Conservation (phyloP, 2,329 filamentous ascomycete genomes). For the Lachnellula subtilissima region DNA sequence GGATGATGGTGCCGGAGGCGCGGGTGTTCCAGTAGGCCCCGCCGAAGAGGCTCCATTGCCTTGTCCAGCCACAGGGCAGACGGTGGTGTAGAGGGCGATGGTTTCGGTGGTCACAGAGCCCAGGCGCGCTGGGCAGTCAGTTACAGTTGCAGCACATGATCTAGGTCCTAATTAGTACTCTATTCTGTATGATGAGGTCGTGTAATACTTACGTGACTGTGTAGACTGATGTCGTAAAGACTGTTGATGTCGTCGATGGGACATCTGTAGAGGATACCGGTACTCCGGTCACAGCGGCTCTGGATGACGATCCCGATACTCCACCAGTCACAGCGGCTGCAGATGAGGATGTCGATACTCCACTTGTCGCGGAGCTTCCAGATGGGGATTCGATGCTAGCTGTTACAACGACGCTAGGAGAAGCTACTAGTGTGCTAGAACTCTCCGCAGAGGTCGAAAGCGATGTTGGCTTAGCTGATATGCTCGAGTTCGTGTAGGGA, state of each 20-base stretch:
- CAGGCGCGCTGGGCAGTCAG: conserved; percentile 24
- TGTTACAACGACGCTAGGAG: not conserved
- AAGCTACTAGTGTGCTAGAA: too few relatives aligned
- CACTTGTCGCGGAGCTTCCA: not conserved
- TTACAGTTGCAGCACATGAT: conserved; percentile 25
- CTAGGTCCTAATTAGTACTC: not conserved
- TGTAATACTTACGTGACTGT: conserved; percentile 21
- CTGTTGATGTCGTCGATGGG: conserved; percentile 37
- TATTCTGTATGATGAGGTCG: not conserved
- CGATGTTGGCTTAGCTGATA: not conserved
- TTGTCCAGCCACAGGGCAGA: conserved; percentile 32
- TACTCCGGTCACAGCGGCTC: not conserved
- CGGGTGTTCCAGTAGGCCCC: not conserved
- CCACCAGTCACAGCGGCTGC: too few relatives aligned
- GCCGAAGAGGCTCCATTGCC: not conserved
- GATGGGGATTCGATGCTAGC: not conserved
- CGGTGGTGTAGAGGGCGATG: conserved; percentile 34
- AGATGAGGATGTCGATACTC: too few relatives aligned
- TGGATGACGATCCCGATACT: not conserved
- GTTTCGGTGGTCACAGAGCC: conserved; percentile 33
- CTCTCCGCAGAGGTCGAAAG: not conserved
- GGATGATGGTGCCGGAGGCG: conserved; percentile 1
- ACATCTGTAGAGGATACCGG: not conserved
- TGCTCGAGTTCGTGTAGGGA: not conserved
- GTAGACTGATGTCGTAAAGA: conserved; percentile 44